Conservation (phyloP, 129 eudicot species). For the Tagetes patula region DNA sequence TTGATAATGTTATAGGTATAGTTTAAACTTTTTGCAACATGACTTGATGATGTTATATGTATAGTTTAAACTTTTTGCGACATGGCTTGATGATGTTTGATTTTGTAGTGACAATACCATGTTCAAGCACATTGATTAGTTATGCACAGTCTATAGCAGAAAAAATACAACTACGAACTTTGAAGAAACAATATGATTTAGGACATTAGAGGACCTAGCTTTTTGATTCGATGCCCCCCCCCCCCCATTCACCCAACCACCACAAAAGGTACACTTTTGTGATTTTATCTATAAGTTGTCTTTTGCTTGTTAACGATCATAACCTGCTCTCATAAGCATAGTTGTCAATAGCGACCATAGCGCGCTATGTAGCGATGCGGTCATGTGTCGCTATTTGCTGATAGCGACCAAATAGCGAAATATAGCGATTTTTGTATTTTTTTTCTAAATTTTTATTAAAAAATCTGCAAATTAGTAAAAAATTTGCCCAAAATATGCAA, state of each 20-base stretch:
- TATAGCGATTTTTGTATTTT: too few relatives aligned
- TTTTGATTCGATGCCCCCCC: background rate
- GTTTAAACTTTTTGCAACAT: background rate
- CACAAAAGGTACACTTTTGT: background rate
- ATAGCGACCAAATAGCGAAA: too few relatives aligned
- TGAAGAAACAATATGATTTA: background rate
- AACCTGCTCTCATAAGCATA: background rate
- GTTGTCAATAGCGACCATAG: too few relatives aligned
- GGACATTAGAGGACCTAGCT: background rate
- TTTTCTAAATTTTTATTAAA: too few relatives aligned
- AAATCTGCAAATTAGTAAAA: too few relatives aligned
- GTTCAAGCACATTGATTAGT: constrained; percentile 6
- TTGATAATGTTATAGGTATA: background rate
- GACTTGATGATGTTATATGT: background rate
- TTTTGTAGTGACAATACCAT: background rate
- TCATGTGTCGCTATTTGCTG: too few relatives aligned
- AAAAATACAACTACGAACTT: background rate
- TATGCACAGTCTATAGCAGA: too few relatives aligned
- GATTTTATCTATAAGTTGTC: background rate
- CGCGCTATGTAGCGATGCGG: too few relatives aligned
- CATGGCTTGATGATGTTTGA: too few relatives aligned
- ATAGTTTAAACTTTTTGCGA: background rate
- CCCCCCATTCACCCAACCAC: background rate
- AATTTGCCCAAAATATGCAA: too few relatives aligned
- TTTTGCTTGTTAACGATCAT: background rate